phyloP scores from a whole-genome alignment of 2,329 filamentous ascomycete species.

The Fusarium penzigii region DNA sequence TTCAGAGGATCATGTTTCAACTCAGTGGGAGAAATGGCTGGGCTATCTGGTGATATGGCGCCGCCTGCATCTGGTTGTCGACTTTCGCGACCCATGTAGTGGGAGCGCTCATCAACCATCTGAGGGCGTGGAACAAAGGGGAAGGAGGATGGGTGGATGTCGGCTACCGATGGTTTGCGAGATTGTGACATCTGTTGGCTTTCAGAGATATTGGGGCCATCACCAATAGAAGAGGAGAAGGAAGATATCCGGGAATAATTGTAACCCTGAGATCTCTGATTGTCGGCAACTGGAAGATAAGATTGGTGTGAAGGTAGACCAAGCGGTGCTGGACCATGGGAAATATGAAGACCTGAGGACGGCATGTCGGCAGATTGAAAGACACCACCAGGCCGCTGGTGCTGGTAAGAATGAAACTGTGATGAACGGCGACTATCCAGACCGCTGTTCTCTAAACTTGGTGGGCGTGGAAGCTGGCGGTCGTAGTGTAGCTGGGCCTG shows the following conservation, averaged over 20 bases:
- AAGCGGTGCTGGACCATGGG: constrained; percentile 15
- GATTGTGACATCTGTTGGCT: constrained; percentile 7
- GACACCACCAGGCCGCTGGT: constrained; percentile 7
- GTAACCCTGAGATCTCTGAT: constrained; percentile 11
- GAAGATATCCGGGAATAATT: constrained; percentile 5
- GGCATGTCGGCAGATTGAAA: constrained; percentile 18
- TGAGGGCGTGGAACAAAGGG: constrained; percentile 6
- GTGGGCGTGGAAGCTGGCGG: constrained; percentile 29
- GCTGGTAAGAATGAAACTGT: constrained; percentile 13
- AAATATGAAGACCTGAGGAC: constrained; percentile 13
- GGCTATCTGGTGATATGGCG: constrained; percentile 5
- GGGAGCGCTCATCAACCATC: constrained; percentile 4
- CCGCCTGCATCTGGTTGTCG: neutral
- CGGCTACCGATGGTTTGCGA: constrained; percentile 7
- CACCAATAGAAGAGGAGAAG: constrained; percentile 1
- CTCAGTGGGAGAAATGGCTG: constrained; percentile 14
- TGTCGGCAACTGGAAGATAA: constrained; percentile 1
- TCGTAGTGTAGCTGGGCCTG: constrained; percentile 30
- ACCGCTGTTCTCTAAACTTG: constrained; percentile 22
- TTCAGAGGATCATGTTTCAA: constrained; percentile 24
- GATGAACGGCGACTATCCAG: constrained; percentile 14
- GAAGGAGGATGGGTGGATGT: constrained; percentile 5
- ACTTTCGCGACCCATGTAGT: constrained; percentile 6
- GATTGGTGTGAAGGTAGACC: constrained; percentile 11
- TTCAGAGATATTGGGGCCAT: constrained; percentile 10